These are phyloP conservation scores for Alternaria sp. DNA, from an alignment of 2,329 filamentous ascomycete species.

Conservation along the genomic window DNA sequence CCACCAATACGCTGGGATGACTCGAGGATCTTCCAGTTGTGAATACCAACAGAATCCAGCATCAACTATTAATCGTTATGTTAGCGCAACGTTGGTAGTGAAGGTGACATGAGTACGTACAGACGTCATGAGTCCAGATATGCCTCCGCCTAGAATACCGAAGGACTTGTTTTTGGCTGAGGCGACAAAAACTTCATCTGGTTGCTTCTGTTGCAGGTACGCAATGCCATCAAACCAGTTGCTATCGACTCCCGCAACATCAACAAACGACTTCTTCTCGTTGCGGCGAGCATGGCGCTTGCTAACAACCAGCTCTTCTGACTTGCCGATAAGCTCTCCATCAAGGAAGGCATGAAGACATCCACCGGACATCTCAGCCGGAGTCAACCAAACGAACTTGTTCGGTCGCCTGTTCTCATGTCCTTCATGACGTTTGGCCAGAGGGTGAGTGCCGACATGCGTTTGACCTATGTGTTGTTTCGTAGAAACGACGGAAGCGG, in stretches of 20 bases:
- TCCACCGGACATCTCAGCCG: constrained; percentile 44
- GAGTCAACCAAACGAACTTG: constrained; percentile 55
- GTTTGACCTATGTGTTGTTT: constrained; percentile 31
- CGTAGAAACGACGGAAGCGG: constrained; percentile 7
- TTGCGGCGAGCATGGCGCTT: constrained; percentile 32
- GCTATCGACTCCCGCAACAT: constrained; percentile 64
- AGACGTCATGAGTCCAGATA: constrained; percentile 66
- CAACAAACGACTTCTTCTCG: constrained; percentile 43
- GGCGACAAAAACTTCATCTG: constrained; percentile 59
- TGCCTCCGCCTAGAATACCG: constrained; percentile 69
- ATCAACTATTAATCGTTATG: constrained; percentile 9
- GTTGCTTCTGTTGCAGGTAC: constrained; percentile 62
- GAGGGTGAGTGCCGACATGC: constrained; percentile 32
- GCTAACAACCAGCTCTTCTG: constrained; percentile 32
- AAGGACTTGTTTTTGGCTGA: constrained; percentile 63
- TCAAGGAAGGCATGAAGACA: constrained; percentile 55
- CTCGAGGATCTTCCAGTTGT: constrained; percentile 69
- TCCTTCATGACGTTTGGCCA: constrained; percentile 29
- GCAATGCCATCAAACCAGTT: constrained; percentile 69
- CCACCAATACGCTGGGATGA: constrained; percentile 67
- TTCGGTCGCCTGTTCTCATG: constrained; percentile 25
- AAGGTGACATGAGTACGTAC: neutral
- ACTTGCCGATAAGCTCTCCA: constrained; percentile 48
- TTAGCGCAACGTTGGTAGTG: neutral
- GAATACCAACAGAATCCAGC: constrained; percentile 61